Evolutionary conservation across 1,284 basidiomycete species (phyloP), one percentile per base, ranked within the genome.

Genomic region (Cutaneotrichosporon mucoides): DNA sequence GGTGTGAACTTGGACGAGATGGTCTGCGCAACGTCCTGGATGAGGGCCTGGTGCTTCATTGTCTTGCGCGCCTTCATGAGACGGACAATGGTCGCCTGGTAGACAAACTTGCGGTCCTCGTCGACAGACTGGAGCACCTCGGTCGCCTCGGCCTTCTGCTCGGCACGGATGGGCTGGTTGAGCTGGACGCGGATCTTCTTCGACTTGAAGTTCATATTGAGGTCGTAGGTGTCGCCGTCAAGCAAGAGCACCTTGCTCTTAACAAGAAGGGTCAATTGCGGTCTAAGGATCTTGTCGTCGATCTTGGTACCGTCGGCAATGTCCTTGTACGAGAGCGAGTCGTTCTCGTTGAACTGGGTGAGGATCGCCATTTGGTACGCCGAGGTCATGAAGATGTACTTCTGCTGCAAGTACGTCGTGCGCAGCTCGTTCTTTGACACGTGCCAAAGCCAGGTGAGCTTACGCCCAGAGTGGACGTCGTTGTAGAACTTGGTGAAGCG

Each of bases 1-100:
- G 73, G 72, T 44, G 73, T 76, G 53, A 77, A 76, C 61, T 72
- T 73, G 45, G 68, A 66, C 40, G 89, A 88, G 67, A 98, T 92
- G 76, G 93, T 92, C 2, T 86, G 60, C 62, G 94, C 93, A 63
- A 97, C 92, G 74, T 99, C 96, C 71, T 91, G 89, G 64, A 99
- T 93, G 64, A 99, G 81, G 0, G 86, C 84, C 76, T 94, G 90
- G 79, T 98, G 95, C 82, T 95, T 95, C 87, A 98, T 89, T 62
- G 90, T 92, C 86, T 83, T 95, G 60, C 95, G 85, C 24, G 92
- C 92, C 80, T 98, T 98, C 95, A 98, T 97, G 77, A 98, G 90
- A 58, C 92, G 88, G 53, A 99, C 95, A 70, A 99, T 96, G 12
- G 91, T 95, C 12, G 95, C 95, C 76, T 99, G 96, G 61, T 98